A percentile compares a stretch with the other conserved stretches of the same genome.
Evolutionary conservation across 495 filamentous ascomycete species (phyloP).

Genomic region (Talaromyces thailandensis): DNA sequence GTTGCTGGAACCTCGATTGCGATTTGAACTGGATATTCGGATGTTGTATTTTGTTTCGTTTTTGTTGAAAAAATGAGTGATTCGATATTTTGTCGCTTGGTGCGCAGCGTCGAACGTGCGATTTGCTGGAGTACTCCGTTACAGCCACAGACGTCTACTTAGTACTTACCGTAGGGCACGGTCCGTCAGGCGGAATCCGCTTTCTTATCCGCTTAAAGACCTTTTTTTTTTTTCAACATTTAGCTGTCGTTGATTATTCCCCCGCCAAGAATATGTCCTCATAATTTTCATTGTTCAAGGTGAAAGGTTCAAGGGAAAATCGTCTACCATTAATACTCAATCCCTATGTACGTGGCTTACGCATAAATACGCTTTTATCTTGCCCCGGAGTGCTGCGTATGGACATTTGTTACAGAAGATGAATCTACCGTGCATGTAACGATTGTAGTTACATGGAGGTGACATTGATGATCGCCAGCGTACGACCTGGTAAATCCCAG

Average conservation of each 20-base stretch:
- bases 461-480: not conserved
- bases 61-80: not conserved
- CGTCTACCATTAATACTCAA: not conserved
- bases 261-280: not conserved
- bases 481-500: too few species aligned
- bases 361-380: not conserved
- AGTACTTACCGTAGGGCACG: too few species aligned
- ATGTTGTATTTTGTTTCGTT: not conserved
- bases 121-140: too few species aligned
- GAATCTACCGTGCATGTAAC: not conserved
- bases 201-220: too few species aligned
- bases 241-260: not conserved
- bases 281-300: too few species aligned
- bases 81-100: not conserved
- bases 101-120: too few species aligned
- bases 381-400: not conserved
- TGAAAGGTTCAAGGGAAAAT: not conserved
- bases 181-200: too few species aligned
- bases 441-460: not conserved
- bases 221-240: too few species aligned
- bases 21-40: not conserved
- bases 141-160: too few species aligned
- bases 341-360: not conserved
- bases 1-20: not conserved
- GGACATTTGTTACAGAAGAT: not conserved